Base-by-base conservation (phyloP, 2,329 filamentous ascomycete genomes). In the Pseudogymnoascus pannorum region DNA sequence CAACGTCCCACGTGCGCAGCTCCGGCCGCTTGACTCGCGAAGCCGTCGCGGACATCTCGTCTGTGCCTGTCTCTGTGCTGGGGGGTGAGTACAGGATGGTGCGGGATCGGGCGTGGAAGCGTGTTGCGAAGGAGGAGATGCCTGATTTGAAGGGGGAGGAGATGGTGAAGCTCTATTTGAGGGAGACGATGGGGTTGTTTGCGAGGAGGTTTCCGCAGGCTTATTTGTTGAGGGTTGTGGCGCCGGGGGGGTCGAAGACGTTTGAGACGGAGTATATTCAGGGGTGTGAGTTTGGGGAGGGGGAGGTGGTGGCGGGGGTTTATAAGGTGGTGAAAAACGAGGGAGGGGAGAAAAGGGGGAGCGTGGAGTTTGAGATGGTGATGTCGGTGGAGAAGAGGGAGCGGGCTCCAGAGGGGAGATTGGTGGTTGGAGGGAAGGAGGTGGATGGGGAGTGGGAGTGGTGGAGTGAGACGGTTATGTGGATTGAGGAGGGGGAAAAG, bases 381-480 rank as follows among this genome's bases (percentile, higher is more conserved):
- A 24, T 57, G 8, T 3, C 20, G 22, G 9, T 0, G 2, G 38
- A 20, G 16, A 40, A 40, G 16, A 40, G 38, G 38, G 38, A 40
- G 38, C 16, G 38, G 3, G 31, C 36, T 11, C 26, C 42, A 11
- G 42, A 44, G 31, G 58, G 58, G 12, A 44, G 33, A 57, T 36
- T 59, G 22, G 16, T 29, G 20, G 35, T 40, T 14, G 31, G n/a
- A n/a, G 36, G 24, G 33, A 57, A 9, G 18, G 20, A 60, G 16
- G 33, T 29, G n/a, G 58, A 14, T 4, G 58, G 24, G 9, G 18
- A 36, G 29, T 18, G 42, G 20, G 31, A 31, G 16, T 54, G 58
- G 16, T 31, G 54, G 9, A 61, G 36, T 61, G 60, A 61, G 22
- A 61, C 60, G 33, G 33, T 61, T 20, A 61, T 61, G 60, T 61